Base-by-base conservation (phyloP, 139 green algal genomes). In the Chlamydomonas incerta region DNA sequence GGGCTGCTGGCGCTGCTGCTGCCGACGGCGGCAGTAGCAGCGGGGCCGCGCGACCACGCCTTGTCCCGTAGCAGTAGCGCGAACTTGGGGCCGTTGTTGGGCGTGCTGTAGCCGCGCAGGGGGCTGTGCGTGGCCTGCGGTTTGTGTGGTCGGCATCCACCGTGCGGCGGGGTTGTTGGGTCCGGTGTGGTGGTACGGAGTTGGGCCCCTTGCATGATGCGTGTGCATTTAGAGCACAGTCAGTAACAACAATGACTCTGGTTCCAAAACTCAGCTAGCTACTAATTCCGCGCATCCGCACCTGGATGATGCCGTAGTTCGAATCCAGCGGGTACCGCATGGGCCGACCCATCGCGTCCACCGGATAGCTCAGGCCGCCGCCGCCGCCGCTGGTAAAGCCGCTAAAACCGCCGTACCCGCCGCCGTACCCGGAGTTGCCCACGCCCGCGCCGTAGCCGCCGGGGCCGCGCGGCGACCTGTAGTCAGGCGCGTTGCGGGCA, bases 61-160 rank as follows among this genome's bases (percentile, higher is more conserved):
- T 79, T 79, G 21, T 81, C 73, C 13, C 50, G 73, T 0, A 81
- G 73, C 17, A 52, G 73, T 8, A 84, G 50, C 10, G 65, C 46
- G 29, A 55, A 35, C 29, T 15, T 14, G 33, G 46, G 66, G 47
- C 66, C 65, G 62, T 76, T 76, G 80, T 37, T 85, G n/a, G 80
- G 66, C 1, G 79, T 4, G 65, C 34, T 37, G 74, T 46, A 68
- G 46, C 79, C 79, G 46, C 79, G 79, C 41, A 75, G 18, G 66
- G 79, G 79, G 63, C 65, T 76, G 46, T 75, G 66, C 3, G 37
- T 75, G 41, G 63, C 14, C 76, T 83, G 76, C 29, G 70, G 24
- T 24, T 3, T 21, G 55, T 24, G 18, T 6, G 55, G 55, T 2
- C 17, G 55, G 55, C 55, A 60, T 21, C 8, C 55, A 20, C 2